Evolutionary conservation across 306 rosid species (phyloP).

Genomic region (Malus orientalis): DNA sequence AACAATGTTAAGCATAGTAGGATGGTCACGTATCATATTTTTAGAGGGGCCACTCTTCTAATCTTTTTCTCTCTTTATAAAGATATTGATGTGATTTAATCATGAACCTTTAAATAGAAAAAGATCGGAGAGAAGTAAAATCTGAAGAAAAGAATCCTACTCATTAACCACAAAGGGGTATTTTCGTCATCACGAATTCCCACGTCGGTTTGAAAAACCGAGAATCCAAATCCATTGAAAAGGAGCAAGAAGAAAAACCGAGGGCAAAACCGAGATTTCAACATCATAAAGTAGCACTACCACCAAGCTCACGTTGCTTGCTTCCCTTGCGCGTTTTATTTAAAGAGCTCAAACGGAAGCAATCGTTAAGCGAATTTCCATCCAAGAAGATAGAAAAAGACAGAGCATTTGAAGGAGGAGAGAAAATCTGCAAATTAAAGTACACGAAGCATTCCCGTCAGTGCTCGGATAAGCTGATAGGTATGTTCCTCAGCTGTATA

Average conservation of each 20-base stretch:
- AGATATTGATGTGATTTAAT: fast-evolving
- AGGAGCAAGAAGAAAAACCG: not conserved
- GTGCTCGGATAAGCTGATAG: conserved; percentile 6
- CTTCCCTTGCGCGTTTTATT: not conserved
- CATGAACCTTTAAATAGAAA: fast-evolving
- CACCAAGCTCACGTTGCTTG: not conserved
- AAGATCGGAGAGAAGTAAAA: fast-evolving
- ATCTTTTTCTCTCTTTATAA: too few species aligned
- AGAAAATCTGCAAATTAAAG: not conserved
- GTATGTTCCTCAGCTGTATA: conserved; percentile 10
- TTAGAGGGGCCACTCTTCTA: too few species aligned
- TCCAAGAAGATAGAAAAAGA: not conserved
- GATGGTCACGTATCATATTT: too few species aligned
- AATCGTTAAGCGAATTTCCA: not conserved
- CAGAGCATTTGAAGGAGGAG: not conserved
- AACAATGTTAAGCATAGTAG: too few species aligned
- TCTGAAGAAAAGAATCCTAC: not conserved
- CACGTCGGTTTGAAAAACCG: not conserved
- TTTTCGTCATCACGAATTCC: conserved; percentile 12
- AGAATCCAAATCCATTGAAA: not conserved
- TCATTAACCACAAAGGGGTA: not conserved
- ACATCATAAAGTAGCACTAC: not conserved
- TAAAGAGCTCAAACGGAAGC: not conserved
- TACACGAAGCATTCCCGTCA: not conserved
- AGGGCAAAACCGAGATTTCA: conserved; percentile 23